phyloP scores from a whole-genome alignment of 177 flowering plant species.

The Vitis hybrid region DNA sequence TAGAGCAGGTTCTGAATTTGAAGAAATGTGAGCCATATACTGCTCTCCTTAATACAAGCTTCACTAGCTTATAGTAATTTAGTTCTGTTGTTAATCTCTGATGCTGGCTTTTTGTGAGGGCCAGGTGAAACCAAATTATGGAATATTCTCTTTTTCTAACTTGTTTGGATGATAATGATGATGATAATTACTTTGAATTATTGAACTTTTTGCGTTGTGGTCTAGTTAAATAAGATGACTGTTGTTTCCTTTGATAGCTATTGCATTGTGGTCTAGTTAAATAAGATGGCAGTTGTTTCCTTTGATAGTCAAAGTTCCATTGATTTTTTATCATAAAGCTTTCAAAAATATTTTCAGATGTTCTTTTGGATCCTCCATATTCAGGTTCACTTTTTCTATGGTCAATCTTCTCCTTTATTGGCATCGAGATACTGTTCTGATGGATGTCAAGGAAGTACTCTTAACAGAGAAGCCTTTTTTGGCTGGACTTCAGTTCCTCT shows the following conservation, averaged over 20 bases:
- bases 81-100: background rate
- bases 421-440: too few species aligned
- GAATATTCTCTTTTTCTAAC: background rate
- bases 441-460: too few species aligned
- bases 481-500: background rate
- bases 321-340: background rate
- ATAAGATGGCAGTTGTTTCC: background rate
- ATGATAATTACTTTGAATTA: background rate
- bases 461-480: too few species aligned
- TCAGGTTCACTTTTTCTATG: background rate
- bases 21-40: constrained; percentile 79
- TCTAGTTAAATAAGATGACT: background rate
- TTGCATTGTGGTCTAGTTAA: background rate
- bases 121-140: background rate
- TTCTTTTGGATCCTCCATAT: background rate
- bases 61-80: background rate
- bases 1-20: constrained; percentile 99
- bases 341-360: background rate
- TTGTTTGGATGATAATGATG: background rate
- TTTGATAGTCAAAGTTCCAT: background rate
- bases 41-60: background rate
- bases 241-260: background rate
- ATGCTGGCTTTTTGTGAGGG: background rate
- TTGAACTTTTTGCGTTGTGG: background rate
- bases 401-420: too few species aligned